Evolutionary conservation across 139 green algal species (phyloP).

Genomic region (Tetraselmis chui): DNA sequence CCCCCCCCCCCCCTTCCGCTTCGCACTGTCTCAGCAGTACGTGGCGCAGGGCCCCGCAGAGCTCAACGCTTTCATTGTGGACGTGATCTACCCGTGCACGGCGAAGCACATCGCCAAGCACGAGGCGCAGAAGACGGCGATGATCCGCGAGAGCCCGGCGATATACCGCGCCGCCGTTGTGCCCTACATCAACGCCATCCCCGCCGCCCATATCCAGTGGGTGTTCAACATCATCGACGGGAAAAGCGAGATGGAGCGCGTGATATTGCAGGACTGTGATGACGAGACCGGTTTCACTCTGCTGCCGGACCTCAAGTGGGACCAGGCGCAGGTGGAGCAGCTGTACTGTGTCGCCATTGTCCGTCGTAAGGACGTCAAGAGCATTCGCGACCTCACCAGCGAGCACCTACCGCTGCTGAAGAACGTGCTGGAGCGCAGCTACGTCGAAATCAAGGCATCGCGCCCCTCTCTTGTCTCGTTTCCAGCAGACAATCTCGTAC

Average conservation of each 20-base stretch:
- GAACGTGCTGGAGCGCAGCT: neutral
- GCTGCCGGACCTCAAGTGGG: neutral
- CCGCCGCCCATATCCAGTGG: neutral
- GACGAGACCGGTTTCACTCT: neutral
- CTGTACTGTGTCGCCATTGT: neutral
- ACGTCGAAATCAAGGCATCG: neutral
- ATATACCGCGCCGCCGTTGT: neutral
- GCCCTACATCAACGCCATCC: neutral
- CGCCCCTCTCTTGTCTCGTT: too few relatives aligned
- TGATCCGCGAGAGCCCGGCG: neutral
- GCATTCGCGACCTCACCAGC: neutral
- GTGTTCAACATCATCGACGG: neutral
- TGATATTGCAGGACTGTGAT: neutral
- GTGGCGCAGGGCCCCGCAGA: neutral
- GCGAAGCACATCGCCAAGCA: neutral
- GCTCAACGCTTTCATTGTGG: neutral
- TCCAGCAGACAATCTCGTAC: too few relatives aligned
- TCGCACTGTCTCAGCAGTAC: too few relatives aligned
- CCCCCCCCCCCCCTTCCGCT: too few relatives aligned
- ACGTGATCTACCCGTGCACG: neutral
- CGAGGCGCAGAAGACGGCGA: neutral
- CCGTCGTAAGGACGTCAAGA: neutral
- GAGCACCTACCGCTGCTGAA: neutral
- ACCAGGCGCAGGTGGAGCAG: neutral
- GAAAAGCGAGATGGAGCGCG: neutral